A percentile compares a stretch with the other conserved stretches of the same genome.
Evolutionary conservation across 2,329 filamentous ascomycete species (phyloP).

Genomic region (Alternaria gansuensis): DNA sequence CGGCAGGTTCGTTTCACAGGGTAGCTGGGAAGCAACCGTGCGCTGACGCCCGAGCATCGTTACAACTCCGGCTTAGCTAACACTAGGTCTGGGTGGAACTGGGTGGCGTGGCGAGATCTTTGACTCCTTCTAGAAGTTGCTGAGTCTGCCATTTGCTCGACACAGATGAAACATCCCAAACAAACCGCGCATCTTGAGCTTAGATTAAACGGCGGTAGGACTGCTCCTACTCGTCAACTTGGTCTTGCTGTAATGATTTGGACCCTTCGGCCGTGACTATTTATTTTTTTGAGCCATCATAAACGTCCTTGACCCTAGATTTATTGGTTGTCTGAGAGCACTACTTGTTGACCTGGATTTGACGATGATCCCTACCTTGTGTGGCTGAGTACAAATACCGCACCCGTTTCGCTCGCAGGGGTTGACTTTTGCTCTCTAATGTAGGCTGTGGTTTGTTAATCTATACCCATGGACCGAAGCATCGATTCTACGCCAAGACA

Average conservation of each 20-base stretch:
- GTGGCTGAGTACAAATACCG: not conserved
- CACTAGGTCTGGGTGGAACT: not conserved
- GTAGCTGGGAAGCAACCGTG: not conserved
- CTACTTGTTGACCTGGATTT: slow-evolving; percentile 8
- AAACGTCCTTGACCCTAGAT: not conserved
- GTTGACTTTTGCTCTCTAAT: not conserved
- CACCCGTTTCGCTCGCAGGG: slow-evolving; percentile 1
- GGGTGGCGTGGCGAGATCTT: slow-evolving; percentile 12
- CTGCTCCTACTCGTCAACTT: slow-evolving; percentile 2
- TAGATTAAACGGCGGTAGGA: not conserved
- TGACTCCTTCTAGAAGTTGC: slow-evolving; percentile 27
- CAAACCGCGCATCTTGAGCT: not conserved
- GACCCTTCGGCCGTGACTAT: slow-evolving; percentile 1
- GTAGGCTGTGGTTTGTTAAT: slow-evolving; percentile 8
- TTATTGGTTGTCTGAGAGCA: not conserved
- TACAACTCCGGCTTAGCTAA: not conserved
- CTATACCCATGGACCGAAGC: slow-evolving; percentile 11
- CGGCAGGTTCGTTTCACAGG: slow-evolving; percentile 13
- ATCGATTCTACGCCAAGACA: slow-evolving; percentile 21
- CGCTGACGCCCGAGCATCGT: slow-evolving; percentile 1
- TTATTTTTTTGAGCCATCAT: not conserved
- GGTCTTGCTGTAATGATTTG: not conserved
- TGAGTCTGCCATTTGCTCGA: slow-evolving; percentile 12
- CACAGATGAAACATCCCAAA: slow-evolving; percentile 10
- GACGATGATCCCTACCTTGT: slow-evolving; percentile 13